Evolutionary conservation across 176 grass and related monocot genomes (phyloP).

Genomic region (Metroxylon sagu): DNA sequence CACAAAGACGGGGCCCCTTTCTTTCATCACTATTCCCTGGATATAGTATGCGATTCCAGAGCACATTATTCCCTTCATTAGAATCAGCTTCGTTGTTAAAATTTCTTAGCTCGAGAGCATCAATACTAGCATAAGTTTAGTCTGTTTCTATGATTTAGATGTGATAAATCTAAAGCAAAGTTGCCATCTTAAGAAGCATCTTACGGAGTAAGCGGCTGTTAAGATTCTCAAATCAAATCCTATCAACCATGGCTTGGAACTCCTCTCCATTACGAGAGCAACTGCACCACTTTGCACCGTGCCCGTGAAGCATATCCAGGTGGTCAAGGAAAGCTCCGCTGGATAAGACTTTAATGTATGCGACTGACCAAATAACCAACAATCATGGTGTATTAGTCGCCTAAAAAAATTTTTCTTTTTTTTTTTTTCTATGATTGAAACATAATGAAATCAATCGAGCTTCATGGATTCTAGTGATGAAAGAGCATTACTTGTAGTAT

Average conservation of each 20-base stretch:
- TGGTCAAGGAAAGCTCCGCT: conserved; percentile 53
- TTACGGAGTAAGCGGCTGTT: conserved; percentile 77
- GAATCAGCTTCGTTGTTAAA: no score
- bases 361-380: conserved; percentile 29
- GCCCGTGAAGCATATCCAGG: conserved; percentile 55
- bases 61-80: conserved; percentile 47
- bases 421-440: no score
- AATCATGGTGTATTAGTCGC: not conserved
- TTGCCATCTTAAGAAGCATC: not conserved
- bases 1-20: conserved; percentile 62
- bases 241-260: conserved; percentile 53
- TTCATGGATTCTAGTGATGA: no score
- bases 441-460: no score
- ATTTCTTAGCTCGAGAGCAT: no score
- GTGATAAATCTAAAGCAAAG: no score
- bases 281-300: conserved; percentile 33
- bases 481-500: conserved; percentile 48
- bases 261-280: conserved; percentile 53
- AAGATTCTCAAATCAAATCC: conserved; percentile 73
- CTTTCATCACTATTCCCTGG: conserved; percentile 59
- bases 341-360: conserved; percentile 66
- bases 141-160: no score
- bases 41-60: conserved; percentile 55
- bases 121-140: no score
- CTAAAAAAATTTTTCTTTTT: no score